phyloP scores from a whole-genome alignment of 1,139 yeast species.

The Debaryomyces fabryi region DNA sequence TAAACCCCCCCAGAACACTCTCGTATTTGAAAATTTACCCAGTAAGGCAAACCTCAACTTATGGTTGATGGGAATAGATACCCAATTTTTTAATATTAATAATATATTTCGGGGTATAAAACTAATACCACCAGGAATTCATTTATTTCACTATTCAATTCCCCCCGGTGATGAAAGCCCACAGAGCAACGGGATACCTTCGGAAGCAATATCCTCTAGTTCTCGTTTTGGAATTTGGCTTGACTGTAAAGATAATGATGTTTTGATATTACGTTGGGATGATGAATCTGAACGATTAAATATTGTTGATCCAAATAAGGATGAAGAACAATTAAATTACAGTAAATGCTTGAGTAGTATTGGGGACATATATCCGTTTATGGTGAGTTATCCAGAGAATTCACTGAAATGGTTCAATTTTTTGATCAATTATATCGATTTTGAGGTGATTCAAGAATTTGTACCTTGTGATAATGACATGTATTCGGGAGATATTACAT shows the following conservation, averaged over 20 bases:
- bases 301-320: constrained; percentile 7
- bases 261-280: constrained; percentile 19
- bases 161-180: constrained; percentile 14
- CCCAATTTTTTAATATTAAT: constrained; percentile 29
- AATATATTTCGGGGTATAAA: constrained; percentile 28
- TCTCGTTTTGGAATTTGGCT: constrained; percentile 35
- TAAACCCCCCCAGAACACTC: constrained; percentile 29
- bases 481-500: constrained; percentile 19
- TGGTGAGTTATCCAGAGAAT: constrained; percentile 29
- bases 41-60: constrained; percentile 13
- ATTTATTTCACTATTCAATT: constrained; percentile 31
- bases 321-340: constrained; percentile 15
- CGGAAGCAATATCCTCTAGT: constrained; percentile 12
- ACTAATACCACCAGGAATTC: constrained; percentile 29
- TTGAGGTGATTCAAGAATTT: constrained; percentile 25
- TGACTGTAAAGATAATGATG: constrained; percentile 22
- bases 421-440: constrained; percentile 22
- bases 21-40: constrained; percentile 23
- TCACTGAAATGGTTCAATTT: constrained; percentile 18
- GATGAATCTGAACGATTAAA: constrained; percentile 4
- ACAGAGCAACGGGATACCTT: constrained; percentile 8
- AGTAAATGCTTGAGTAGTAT: constrained; percentile 17
- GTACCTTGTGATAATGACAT: constrained; percentile 15
- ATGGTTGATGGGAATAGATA: constrained; percentile 34
- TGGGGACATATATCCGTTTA: constrained; percentile 25